Conservation (phyloP, 83 land plant genomes). For the Picea abies region DNA sequence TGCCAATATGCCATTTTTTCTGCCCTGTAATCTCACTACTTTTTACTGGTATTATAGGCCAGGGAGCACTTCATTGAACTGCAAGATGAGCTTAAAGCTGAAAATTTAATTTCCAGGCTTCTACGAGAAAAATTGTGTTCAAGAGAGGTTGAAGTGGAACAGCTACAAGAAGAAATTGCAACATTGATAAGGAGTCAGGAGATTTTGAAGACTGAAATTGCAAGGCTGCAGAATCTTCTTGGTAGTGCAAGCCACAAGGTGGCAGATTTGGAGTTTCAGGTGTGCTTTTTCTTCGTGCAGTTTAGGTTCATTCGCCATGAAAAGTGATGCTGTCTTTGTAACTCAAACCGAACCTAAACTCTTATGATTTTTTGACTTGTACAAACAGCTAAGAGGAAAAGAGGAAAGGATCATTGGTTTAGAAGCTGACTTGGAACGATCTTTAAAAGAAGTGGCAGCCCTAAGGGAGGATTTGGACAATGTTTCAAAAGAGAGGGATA, state of each 20-base stretch:
- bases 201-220: slow-evolving; percentile 42
- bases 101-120: slow-evolving; percentile 39
- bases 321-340: not conserved
- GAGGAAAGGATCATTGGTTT: slow-evolving; percentile 42
- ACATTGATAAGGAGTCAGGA: slow-evolving; percentile 44
- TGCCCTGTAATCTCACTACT: not conserved
- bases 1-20: not conserved
- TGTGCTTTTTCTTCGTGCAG: slow-evolving; percentile 3
- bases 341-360: not conserved
- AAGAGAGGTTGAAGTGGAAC: slow-evolving; percentile 60
- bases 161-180: slow-evolving; percentile 52
- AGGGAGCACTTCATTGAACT: slow-evolving; percentile 1
- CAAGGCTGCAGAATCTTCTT: slow-evolving; percentile 37
- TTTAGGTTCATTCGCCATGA: not conserved
- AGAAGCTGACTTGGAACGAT: slow-evolving; percentile 31
- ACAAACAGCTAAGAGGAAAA: slow-evolving; percentile 25
- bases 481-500: slow-evolving; percentile 51
- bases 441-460: slow-evolving; percentile 28
- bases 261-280: slow-evolving; percentile 64
- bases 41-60: not conserved
- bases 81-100: slow-evolving; percentile 47
- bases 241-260: slow-evolving; percentile 45
- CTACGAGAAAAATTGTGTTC: slow-evolving; percentile 52
- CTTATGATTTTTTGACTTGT: not conserved
- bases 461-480: slow-evolving; percentile 35